phyloP scores from a whole-genome alignment of 2,329 filamentous ascomycete genomes.

The Colletotrichum endophyticum region DNA sequence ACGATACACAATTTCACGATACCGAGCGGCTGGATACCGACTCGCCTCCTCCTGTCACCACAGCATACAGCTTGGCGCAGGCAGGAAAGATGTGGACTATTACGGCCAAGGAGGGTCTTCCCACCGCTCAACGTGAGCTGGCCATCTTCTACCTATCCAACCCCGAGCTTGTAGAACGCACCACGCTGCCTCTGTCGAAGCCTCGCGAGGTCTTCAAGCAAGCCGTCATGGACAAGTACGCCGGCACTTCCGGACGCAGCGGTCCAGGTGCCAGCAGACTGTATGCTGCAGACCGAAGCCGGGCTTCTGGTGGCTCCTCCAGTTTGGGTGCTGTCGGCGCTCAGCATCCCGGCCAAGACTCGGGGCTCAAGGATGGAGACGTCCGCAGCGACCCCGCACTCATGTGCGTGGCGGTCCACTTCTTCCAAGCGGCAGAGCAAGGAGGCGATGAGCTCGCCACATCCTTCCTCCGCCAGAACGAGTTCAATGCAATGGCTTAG shows the following conservation, averaged over 20 bases:
- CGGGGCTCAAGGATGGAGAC: constrained; percentile 45
- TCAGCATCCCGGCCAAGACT: constrained; percentile 29
- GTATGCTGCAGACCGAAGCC: constrained; percentile 20
- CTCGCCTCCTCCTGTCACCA: constrained; percentile 53
- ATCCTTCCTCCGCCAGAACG: constrained; percentile 77
- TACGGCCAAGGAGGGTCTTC: constrained; percentile 88
- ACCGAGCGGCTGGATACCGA: constrained; percentile 21
- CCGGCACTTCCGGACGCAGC: constrained; percentile 35
- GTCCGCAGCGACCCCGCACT: constrained; percentile 80
- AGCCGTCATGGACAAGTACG: constrained; percentile 77
- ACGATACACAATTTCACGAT: constrained; percentile 30
- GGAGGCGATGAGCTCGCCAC: constrained; percentile 88
- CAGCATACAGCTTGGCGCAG: constrained; percentile 76
- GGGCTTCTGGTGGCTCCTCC: constrained; percentile 12
- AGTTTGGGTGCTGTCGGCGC: constrained; percentile 26
- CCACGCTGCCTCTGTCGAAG: constrained; percentile 82
- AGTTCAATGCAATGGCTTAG: constrained; percentile 27
- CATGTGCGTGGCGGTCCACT: constrained; percentile 95
- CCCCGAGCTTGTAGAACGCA: constrained; percentile 81
- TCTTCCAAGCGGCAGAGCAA: constrained; percentile 89
- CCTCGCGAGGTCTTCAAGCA: constrained; percentile 91
- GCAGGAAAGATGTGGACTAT: constrained; percentile 91
- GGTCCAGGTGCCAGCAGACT: constrained; percentile 21
- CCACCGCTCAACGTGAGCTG: constrained; percentile 89
- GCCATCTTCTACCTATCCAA: constrained; percentile 93